Evolutionary conservation across 768 basidiomycete genomes (phyloP).

Genomic region (Agaricus subrufescens): DNA sequence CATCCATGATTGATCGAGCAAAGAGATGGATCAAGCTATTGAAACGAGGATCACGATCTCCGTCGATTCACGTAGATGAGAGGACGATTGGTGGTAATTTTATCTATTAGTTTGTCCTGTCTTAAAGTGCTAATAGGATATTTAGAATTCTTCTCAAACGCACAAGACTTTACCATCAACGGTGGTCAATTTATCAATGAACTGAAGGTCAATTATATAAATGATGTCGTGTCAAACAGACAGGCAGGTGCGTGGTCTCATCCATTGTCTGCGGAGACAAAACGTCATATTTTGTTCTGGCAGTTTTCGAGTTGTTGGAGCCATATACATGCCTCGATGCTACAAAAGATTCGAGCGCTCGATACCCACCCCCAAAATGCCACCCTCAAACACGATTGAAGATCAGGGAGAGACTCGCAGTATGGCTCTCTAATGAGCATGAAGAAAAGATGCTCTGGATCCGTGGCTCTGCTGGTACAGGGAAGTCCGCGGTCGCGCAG

Average conservation of each 20-base stretch:
- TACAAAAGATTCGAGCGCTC: not conserved
- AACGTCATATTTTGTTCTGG: not conserved
- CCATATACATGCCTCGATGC: not conserved
- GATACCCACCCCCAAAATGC: not conserved
- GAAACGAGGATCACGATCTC: too few relatives aligned
- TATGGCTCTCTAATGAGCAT: not conserved
- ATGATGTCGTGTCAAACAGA: not conserved
- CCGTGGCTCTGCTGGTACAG: constrained; percentile 4
- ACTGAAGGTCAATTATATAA: too few relatives aligned
- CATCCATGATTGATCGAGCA: too few relatives aligned
- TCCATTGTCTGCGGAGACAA: not conserved
- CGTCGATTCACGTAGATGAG: too few relatives aligned
- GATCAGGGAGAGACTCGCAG: not conserved
- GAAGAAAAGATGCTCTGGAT: constrained; percentile 3
- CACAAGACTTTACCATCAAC: too few relatives aligned
- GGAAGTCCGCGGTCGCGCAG: constrained; percentile 5
- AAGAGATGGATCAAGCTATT: too few relatives aligned
- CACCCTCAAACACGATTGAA: too few relatives aligned
- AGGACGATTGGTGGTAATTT: too few relatives aligned
- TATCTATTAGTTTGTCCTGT: too few relatives aligned
- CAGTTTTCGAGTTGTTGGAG: not conserved
- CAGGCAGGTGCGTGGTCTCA: not conserved
- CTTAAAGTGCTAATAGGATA: too few relatives aligned
- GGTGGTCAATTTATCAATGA: too few relatives aligned
- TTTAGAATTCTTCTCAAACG: too few relatives aligned